Percentiles rank a stretch among this genome's conserved stretches.
phyloP scores from a whole-genome alignment of 2,329 filamentous ascomycete species.

The Simplicillium aogashimaense region DNA sequence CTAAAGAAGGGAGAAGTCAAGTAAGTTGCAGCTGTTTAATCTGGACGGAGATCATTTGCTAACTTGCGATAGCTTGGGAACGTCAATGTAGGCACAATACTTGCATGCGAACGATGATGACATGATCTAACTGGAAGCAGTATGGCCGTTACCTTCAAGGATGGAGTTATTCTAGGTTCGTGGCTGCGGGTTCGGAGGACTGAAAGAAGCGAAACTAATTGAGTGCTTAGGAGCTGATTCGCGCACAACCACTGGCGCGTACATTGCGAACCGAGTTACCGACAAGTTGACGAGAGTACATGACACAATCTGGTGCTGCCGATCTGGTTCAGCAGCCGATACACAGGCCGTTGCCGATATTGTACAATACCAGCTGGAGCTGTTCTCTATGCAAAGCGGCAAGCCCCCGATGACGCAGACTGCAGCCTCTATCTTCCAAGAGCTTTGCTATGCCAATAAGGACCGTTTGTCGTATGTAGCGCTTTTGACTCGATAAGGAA shows the following conservation, averaged over 20 bases:
- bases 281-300: conserved; percentile 98
- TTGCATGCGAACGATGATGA: conserved; percentile 11
- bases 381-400: conserved; percentile 85
- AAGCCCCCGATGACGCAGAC: conserved; percentile 90
- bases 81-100: conserved; percentile 68
- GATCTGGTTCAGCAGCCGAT: conserved; percentile 93
- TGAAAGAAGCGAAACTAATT: not conserved
- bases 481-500: not conserved
- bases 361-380: conserved; percentile 88
- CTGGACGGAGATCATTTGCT: conserved; percentile 14
- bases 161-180: conserved; percentile 84
- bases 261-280: conserved; percentile 98
- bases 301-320: conserved; percentile 99
- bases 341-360: conserved; percentile 98
- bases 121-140: conserved; percentile 33
- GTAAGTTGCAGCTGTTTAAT: conserved; percentile 42
- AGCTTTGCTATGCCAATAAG: conserved; percentile 97
- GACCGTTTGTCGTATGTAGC: conserved; percentile 76
- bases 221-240: conserved; percentile 70
- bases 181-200: not conserved
- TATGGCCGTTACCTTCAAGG: conserved; percentile 99
- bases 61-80: conserved; percentile 64
- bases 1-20: conserved; percentile 99
- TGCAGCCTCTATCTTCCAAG: conserved; percentile 91
- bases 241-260: conserved; percentile 91